A percentile compares a stretch with the other conserved stretches of the same genome.
Conservation (phyloP, 2,329 filamentous ascomycete species). For the Curvularia spicifera region DNA sequence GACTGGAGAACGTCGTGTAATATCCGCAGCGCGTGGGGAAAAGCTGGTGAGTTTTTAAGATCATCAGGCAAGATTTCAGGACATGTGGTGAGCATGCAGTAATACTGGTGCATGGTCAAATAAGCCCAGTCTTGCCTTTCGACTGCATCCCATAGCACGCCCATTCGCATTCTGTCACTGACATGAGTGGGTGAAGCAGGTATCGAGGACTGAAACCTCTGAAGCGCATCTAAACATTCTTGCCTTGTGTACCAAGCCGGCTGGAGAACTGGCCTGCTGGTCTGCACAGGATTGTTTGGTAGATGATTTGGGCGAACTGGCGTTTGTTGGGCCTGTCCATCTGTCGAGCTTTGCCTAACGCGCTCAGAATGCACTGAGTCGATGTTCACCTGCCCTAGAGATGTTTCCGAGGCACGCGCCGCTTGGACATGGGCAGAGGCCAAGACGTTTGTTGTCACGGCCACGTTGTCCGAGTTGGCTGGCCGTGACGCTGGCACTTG, state of each 20-base stretch:
- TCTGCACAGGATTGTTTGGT: constrained; percentile 11
- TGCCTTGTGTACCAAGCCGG: constrained; percentile 24
- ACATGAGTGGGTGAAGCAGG: background rate
- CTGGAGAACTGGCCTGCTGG: constrained; percentile 13
- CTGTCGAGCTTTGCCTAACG: background rate
- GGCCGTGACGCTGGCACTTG: background rate
- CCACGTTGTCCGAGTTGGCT: background rate
- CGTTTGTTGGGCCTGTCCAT: background rate
- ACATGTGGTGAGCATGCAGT: constrained; percentile 39
- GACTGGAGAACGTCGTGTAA: constrained; percentile 55
- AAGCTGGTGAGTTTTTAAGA: constrained; percentile 44
- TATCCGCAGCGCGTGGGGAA: constrained; percentile 42
- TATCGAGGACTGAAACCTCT: constrained; percentile 9
- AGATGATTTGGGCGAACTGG: constrained; percentile 7
- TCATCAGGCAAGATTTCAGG: constrained; percentile 47
- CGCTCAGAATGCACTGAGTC: background rate
- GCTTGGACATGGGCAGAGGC: background rate
- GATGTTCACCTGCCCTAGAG: background rate
- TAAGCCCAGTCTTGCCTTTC: constrained; percentile 36
- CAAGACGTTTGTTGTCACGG: background rate
- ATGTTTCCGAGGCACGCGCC: constrained; percentile 5
- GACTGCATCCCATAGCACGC: constrained; percentile 47
- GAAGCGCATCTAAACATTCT: constrained; percentile 16
- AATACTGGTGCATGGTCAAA: constrained; percentile 41
- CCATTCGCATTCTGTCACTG: constrained; percentile 26